Conservation (phyloP, 2,329 filamentous ascomycete species). For the Cladophialophora yegresii region DNA sequence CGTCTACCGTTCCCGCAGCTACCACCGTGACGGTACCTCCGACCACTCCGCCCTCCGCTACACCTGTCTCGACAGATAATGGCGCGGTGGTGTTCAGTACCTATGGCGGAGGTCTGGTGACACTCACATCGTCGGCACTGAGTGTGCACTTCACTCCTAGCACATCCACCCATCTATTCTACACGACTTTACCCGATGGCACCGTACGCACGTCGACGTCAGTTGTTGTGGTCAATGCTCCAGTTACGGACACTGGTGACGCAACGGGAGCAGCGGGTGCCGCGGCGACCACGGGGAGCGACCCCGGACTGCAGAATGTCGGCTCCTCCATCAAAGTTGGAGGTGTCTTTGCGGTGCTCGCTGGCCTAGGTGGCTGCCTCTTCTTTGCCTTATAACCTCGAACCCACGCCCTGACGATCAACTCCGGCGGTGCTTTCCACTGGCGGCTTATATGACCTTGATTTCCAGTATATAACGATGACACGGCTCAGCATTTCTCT, state of each 20-base stretch:
- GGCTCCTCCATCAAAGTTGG: constrained; percentile 39
- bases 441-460: constrained; percentile 15
- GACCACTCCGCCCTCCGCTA: constrained; percentile 31
- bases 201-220: constrained; percentile 47
- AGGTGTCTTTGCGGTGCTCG: constrained; percentile 15
- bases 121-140: constrained; percentile 36
- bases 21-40: constrained; percentile 36
- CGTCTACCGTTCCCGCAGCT: constrained; percentile 33
- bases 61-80: constrained; percentile 30
- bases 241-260: constrained; percentile 36
- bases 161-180: constrained; percentile 47
- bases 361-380: constrained; percentile 19
- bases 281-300: constrained; percentile 34
- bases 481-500: constrained; percentile 35
- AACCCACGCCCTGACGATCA: background rate
- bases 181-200: constrained; percentile 49
- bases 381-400: constrained; percentile 23
- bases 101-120: constrained; percentile 38
- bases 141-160: constrained; percentile 37
- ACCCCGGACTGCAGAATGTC: constrained; percentile 47
- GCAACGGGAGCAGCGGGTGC: constrained; percentile 33
- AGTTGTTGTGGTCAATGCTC: constrained; percentile 49
- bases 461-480: constrained; percentile 30
- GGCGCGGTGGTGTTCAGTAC: constrained; percentile 40
- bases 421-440: constrained; percentile 2